These are phyloP conservation scores for Phytophthora pisi DNA, from an alignment of 352 stramenopile species.

Conservation along the genomic window DNA sequence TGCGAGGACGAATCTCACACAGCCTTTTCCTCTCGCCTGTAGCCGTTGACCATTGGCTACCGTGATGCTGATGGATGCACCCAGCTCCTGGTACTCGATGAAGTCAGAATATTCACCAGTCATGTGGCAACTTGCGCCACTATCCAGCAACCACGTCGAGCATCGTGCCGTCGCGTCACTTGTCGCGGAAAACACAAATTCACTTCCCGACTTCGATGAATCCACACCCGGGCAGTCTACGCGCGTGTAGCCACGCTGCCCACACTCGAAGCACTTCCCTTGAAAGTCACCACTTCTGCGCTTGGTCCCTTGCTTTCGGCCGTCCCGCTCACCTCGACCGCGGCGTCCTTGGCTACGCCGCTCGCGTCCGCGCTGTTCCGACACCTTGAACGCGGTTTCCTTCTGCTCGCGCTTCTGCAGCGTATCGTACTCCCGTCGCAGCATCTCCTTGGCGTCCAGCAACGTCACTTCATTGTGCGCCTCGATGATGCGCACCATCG, in stretches of 20 bases:
- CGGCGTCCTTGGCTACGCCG: not conserved
- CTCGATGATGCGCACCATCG: slow-evolving; percentile 30
- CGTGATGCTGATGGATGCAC: not conserved
- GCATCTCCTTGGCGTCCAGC: not conserved
- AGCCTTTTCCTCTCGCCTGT: not conserved
- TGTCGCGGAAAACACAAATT: slow-evolving; percentile 20
- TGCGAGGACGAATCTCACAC: not conserved
- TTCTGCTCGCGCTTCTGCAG: slow-evolving; percentile 10
- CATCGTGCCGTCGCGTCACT: not conserved
- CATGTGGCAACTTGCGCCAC: not conserved
- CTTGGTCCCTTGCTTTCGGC: not conserved
- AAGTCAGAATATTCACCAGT: not conserved
- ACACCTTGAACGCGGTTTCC: not conserved
- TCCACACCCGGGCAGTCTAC: not conserved
- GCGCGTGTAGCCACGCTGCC: not conserved
- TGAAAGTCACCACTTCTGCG: not conserved
- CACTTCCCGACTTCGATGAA: not conserved
- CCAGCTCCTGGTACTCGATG: not conserved
- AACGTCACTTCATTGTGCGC: slow-evolving; percentile 9
- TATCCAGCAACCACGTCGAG: not conserved
- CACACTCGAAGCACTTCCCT: slow-evolving; percentile 8
- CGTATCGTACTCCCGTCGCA: slow-evolving; percentile 7
- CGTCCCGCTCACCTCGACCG: not conserved
- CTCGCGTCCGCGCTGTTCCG: too few species aligned
- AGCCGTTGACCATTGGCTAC: not conserved